Percentiles rank a stretch among this genome's conserved stretches.
Evolutionary conservation across 345 rosid genomes (phyloP).

Genomic region (Raphanus raphanistrum): DNA sequence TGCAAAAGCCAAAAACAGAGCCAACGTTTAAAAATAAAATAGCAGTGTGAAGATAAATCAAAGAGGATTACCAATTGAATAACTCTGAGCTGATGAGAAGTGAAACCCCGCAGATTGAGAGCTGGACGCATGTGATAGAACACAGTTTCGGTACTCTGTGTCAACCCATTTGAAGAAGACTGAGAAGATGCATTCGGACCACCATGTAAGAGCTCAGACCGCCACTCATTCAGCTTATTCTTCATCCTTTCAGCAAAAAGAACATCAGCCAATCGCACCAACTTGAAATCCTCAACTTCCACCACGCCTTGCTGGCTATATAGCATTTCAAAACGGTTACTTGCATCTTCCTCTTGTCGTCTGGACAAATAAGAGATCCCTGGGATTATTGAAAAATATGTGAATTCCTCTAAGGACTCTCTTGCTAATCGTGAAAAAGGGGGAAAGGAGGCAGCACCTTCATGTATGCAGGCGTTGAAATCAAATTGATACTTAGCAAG

Average conservation of each 20-base stretch:
- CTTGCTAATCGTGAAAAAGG: background rate
- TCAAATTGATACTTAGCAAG: conserved; percentile 88
- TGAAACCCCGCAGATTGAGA: conserved; percentile 62
- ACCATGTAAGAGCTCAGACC: conserved; percentile 46
- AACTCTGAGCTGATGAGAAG: conserved; percentile 76
- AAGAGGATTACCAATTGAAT: conserved; percentile 57
- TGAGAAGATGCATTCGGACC: conserved; percentile 28
- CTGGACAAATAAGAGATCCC: conserved; percentile 64
- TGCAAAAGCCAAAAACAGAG: conserved; percentile 31
- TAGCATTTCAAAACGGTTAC: conserved; percentile 39
- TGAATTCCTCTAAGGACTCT: conserved; percentile 43
- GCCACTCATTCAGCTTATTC: conserved; percentile 64
- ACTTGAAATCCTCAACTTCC: conserved; percentile 43
- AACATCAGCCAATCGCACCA: conserved; percentile 55
- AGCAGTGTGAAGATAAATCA: background rate
- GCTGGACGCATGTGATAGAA: conserved; percentile 79
- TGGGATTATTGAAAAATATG: conserved; percentile 52
- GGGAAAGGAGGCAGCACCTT: conserved; percentile 51
- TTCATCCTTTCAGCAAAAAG: conserved; percentile 87
- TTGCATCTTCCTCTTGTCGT: conserved; percentile 65
- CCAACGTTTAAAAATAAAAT: background rate
- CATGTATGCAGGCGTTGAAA: conserved; percentile 75
- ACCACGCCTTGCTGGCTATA: conserved; percentile 36
- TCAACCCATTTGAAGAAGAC: background rate
- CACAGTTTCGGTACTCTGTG: conserved; percentile 43